A percentile compares a stretch with the other conserved stretches of the same genome.
Evolutionary conservation across 139 green algal genomes (phyloP).

Genomic region (Asterochloris erici): DNA sequence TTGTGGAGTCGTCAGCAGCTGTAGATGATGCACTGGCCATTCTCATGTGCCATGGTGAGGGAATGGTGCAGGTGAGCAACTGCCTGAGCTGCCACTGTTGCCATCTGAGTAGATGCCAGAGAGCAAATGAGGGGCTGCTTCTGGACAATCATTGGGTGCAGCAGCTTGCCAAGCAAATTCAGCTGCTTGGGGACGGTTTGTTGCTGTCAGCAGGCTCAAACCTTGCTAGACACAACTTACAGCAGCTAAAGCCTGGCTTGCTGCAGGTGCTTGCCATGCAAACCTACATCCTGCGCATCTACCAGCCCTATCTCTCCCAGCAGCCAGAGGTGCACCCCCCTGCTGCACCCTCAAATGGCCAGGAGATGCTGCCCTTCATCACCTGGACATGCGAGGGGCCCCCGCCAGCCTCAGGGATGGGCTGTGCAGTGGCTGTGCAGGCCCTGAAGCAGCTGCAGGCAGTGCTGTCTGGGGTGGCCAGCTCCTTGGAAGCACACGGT

Average conservation of each 20-base stretch:
- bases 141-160: too few species aligned
- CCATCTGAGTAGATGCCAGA: neutral
- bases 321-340: conserved; percentile 46
- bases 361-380: neutral
- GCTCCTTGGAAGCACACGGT: neutral
- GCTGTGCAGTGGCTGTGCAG: neutral
- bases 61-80: conserved; percentile 27
- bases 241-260: neutral
- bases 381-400: neutral
- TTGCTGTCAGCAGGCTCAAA: neutral
- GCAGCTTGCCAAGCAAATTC: too few species aligned
- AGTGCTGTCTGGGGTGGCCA: neutral
- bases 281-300: conserved; percentile 89
- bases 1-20: conserved; percentile 84
- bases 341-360: neutral
- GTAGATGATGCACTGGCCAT: conserved; percentile 91
- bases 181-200: neutral
- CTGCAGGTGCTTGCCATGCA: conserved; percentile 59
- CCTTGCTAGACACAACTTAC: neutral
- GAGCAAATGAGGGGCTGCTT: too few species aligned
- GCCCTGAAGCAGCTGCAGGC: neutral
- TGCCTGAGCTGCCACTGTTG: neutral
- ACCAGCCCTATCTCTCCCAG: conserved; percentile 72
- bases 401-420: neutral
- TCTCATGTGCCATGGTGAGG: conserved; percentile 66